Base-by-base conservation (phyloP, 148 eudicot species). In the Linanthus parryae region DNA sequence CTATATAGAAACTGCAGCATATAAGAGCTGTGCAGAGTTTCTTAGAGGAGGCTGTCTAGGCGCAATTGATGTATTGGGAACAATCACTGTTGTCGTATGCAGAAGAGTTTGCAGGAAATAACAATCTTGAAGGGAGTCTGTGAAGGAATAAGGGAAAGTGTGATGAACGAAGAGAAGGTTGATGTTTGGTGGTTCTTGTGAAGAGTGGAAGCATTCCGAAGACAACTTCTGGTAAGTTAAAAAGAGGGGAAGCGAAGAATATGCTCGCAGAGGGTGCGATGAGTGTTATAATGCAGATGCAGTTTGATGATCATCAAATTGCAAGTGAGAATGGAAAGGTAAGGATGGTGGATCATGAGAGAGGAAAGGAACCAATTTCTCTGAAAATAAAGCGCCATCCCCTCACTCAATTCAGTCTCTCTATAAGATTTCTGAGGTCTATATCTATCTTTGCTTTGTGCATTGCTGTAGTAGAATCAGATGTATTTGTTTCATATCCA, bases 191-290 rank as follows among this genome's bases (percentile, higher is more conserved):
- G 15, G 62, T 56, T 48, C 76, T 76, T 30, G 81, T 68, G n/a
- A 71, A 67, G 57, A 51, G 58, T 56, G 73, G 71, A 14, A 58
- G 47, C 52, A 64, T 76, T 5, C 81, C 81, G 1, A 76, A 68
- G 63, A 71, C 81, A 12, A 76, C 73, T 29, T 67, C 73, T 3
- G 81, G 81, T n/a, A 76, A 76, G 52, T 44, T 71, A 52, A 64
- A 52, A 47, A 64, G 76, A 54, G 67, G 81, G 81, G 30, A 38
- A 17, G 76, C 81, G 13, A 71, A 64, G 63, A 21, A 64, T 48
- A 63, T 28, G 46, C 21, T 76, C 9, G 44, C 45, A 9, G 57
- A 59, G 8, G 71, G 65, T 4, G 24, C 38, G 24, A 67, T 71
- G 76, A 38, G 57, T n/a, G 58, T 67, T 1, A 31, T 76, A 3